Percentiles rank a stretch among this genome's conserved stretches.
phyloP scores from a whole-genome alignment of 306 rosid species.

The Nissolia schottii region DNA sequence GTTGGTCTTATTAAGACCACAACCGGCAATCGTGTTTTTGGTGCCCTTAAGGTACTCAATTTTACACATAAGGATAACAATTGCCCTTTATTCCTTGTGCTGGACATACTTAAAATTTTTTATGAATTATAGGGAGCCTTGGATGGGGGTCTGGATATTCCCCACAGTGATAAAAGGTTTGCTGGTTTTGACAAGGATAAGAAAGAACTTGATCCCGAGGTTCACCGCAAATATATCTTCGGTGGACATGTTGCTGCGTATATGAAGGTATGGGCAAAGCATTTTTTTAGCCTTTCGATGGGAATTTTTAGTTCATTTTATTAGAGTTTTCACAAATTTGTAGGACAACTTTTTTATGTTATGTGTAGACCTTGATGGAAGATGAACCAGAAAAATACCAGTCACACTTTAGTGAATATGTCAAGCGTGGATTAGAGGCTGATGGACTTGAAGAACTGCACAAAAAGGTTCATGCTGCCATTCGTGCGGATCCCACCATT shows the following conservation, averaged over 20 bases:
- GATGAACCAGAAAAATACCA: conserved; percentile 85
- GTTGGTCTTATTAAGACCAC: conserved; percentile 76
- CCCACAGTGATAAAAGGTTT: conserved; percentile 89
- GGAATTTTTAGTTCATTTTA: background rate
- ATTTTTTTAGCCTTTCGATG: background rate
- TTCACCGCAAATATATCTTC: conserved; percentile 69
- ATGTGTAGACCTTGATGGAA: conserved; percentile 50
- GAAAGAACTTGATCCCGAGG: conserved; percentile 68
- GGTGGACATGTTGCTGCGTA: conserved; percentile 70
- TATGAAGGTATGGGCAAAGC: conserved; percentile 47
- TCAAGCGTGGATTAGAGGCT: conserved; percentile 54
- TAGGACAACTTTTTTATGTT: background rate
- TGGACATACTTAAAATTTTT: background rate
- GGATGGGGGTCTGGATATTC: conserved; percentile 86
- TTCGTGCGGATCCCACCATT: conserved; percentile 48
- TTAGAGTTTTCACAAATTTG: background rate
- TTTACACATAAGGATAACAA: background rate
- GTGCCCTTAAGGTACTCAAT: conserved; percentile 62
- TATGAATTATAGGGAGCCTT: conserved; percentile 57
- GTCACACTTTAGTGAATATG: conserved; percentile 60
- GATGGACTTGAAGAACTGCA: conserved; percentile 61
- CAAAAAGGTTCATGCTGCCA: conserved; percentile 80
- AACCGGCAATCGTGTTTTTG: conserved; percentile 81
- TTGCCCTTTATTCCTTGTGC: background rate
- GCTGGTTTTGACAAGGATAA: conserved; percentile 68